Evolutionary conservation across 2,329 filamentous ascomycete species (phyloP).

Genomic region (Cytospora piceicola): DNA sequence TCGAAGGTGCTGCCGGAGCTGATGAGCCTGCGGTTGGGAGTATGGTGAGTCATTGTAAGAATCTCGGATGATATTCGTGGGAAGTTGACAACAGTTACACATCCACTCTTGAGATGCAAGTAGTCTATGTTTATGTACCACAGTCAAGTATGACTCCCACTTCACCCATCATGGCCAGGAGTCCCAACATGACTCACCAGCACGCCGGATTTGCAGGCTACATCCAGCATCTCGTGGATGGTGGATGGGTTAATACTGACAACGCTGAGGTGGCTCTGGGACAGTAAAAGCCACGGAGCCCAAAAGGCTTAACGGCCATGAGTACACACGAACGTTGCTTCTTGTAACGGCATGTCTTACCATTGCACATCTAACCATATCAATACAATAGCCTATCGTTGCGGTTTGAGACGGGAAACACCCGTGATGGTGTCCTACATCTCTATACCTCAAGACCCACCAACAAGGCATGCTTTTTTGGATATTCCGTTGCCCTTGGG

Average conservation of each 20-base stretch:
- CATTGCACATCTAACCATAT: background rate
- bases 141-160: background rate
- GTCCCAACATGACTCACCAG: background rate
- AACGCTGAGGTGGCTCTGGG: background rate
- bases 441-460: background rate
- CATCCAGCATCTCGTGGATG: no score
- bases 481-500: background rate
- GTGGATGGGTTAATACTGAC: no score
- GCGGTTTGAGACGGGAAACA: background rate
- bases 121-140: background rate
- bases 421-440: background rate
- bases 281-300: background rate
- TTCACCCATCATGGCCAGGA: background rate
- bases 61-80: background rate
- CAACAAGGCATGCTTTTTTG: conserved; percentile 5
- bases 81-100: background rate
- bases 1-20: conserved; percentile 57
- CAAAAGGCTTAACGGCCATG: background rate
- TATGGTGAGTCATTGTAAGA: conserved; percentile 4
- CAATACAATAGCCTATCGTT: background rate
- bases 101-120: background rate
- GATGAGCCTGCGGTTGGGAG: conserved; percentile 39
- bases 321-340: background rate
- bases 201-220: background rate
- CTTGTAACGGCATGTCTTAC: background rate